phyloP scores from a whole-genome alignment of 495 filamentous ascomycete species.

The Beverwykella pulmonaria region DNA sequence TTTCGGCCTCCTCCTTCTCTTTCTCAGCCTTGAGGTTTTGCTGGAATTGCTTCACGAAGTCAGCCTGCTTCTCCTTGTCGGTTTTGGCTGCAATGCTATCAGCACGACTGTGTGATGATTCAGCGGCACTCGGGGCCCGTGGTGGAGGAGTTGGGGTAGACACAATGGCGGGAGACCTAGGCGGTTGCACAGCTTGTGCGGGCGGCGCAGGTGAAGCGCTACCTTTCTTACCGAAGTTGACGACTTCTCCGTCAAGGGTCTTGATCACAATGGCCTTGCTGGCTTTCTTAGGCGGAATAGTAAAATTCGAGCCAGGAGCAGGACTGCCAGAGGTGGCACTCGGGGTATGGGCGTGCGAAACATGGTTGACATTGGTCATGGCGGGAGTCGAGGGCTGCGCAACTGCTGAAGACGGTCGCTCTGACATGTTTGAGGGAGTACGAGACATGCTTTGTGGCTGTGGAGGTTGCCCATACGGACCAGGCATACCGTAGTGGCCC shows the following conservation, averaged over 20 bases:
- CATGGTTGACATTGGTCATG: slow-evolving; percentile 55
- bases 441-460: slow-evolving; percentile 75
- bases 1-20: slow-evolving; percentile 52
- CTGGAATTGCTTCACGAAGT: slow-evolving; percentile 53
- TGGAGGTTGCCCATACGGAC: slow-evolving; percentile 55
- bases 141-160: slow-evolving; percentile 66
- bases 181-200: slow-evolving; percentile 2
- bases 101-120: slow-evolving; percentile 55
- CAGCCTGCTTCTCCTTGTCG: slow-evolving; percentile 69
- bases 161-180: slow-evolving; percentile 59
- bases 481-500: slow-evolving; percentile 45
- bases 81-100: slow-evolving; percentile 66
- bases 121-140: slow-evolving; percentile 55
- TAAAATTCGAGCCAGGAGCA: slow-evolving; percentile 49
- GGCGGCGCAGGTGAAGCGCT: slow-evolving; percentile 55
- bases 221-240: slow-evolving; percentile 60
- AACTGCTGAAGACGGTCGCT: slow-evolving; percentile 79
- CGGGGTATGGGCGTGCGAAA: slow-evolving; percentile 57
- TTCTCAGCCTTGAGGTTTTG: slow-evolving; percentile 63
- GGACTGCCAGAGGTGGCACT: slow-evolving; percentile 61
- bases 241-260: slow-evolving; percentile 68
- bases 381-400: slow-evolving; percentile 65
- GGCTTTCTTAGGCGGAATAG: slow-evolving; percentile 62
- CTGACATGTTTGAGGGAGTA: slow-evolving; percentile 76
- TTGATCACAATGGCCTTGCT: slow-evolving; percentile 75